A percentile compares a stretch with the other conserved stretches of the same genome.
phyloP scores from a whole-genome alignment of 2,329 filamentous ascomycete genomes.

The Trichophaea hybrida region DNA sequence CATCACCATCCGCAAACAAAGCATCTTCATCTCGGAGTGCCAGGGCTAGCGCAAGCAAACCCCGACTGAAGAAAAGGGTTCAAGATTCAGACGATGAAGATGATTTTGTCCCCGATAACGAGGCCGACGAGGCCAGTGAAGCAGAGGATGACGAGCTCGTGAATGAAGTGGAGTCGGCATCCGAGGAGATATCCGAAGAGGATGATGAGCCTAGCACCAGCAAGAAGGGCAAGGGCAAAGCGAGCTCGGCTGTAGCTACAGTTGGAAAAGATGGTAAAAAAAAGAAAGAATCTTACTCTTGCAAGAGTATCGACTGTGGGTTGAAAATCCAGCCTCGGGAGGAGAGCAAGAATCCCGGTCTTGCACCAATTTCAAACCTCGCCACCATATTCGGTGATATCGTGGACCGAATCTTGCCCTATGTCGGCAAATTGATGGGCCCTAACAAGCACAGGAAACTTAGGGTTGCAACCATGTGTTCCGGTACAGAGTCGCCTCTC shows the following conservation, averaged over 20 bases:
- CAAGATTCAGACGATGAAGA: not conserved
- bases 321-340: conserved; percentile 11
- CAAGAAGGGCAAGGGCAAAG: conserved; percentile 9
- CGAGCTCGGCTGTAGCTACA: not conserved
- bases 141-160: not conserved
- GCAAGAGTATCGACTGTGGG: conserved; percentile 4
- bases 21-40: not conserved
- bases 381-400: conserved; percentile 38
- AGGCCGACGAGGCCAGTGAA: conserved; percentile 4
- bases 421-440: conserved; percentile 30
- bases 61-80: not conserved
- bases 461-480: conserved; percentile 57
- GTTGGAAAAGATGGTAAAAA: conserved; percentile 1
- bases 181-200: not conserved
- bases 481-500: conserved; percentile 61
- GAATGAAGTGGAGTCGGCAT: not conserved
- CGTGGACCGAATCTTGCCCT: conserved; percentile 27
- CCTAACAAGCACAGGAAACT: conserved; percentile 33
- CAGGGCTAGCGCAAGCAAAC: too few species aligned
- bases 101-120: not conserved
- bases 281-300: conserved; percentile 8
- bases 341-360: conserved; percentile 1
- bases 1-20: not conserved
- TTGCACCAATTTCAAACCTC: conserved; percentile 21
- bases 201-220: not conserved